phyloP scores from a whole-genome alignment of 441 rosid species.

The Daphne laureola region DNA sequence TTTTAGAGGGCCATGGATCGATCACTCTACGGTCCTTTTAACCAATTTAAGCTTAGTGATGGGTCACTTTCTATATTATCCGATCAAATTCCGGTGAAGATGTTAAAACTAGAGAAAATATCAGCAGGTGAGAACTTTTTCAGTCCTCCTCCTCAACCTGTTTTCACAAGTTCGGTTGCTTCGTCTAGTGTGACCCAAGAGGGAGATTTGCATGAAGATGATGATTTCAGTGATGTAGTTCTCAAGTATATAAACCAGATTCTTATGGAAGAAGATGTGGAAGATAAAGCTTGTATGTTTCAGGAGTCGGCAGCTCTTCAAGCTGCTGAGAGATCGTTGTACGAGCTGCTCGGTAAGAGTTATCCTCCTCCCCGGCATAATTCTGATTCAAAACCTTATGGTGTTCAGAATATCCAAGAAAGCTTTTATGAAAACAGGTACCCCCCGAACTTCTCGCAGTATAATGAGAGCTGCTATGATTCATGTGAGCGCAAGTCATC shows the following conservation, averaged over 20 bases:
- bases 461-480: constrained; percentile 13
- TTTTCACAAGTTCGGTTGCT: background rate
- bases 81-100: constrained; percentile 17
- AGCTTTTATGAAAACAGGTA: constrained; percentile 16
- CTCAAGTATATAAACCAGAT: constrained; percentile 32
- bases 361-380: constrained; percentile 31
- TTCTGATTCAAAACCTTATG: constrained; percentile 2
- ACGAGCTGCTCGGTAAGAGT: constrained; percentile 32
- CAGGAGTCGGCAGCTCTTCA: constrained; percentile 38
- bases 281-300: constrained; percentile 33
- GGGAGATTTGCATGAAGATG: constrained; percentile 25
- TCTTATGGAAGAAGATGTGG: constrained; percentile 42
- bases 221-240: constrained; percentile 34
- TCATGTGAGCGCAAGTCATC: constrained; percentile 18
- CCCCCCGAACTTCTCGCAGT: constrained; percentile 4
- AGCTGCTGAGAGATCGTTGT: constrained; percentile 38
- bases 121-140: constrained; percentile 8
- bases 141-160: constrained; percentile 13
- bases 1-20: constrained; percentile 35
- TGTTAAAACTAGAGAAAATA: constrained; percentile 14
- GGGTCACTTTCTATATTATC: constrained; percentile 14
- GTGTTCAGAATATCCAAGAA: constrained; percentile 14
- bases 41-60: constrained; percentile 18
- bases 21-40: constrained; percentile 18
- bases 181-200: constrained; percentile 9